phyloP scores from a whole-genome alignment of 2,329 filamentous ascomycete species.

The Knufia petricola region DNA sequence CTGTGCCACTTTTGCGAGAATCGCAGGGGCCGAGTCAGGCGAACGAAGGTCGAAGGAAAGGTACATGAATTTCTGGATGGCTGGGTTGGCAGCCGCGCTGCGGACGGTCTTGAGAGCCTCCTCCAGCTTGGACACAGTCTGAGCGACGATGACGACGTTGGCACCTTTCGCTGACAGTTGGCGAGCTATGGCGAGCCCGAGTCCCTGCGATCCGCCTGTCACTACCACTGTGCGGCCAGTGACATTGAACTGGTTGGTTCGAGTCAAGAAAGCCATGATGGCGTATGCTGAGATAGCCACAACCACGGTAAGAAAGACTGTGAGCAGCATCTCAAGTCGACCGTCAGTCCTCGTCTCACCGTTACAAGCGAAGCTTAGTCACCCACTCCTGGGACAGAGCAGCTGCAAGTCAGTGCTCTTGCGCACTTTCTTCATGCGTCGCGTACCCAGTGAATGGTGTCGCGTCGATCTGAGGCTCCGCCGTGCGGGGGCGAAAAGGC shows the following conservation, averaged over 20 bases:
- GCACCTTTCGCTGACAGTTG: conserved; percentile 75
- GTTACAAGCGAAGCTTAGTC: too few species aligned
- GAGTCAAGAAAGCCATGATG: conserved; percentile 29
- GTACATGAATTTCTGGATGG: conserved; percentile 67
- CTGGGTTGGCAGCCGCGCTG: conserved; percentile 48
- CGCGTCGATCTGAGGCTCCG: too few species aligned
- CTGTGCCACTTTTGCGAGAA: conserved; percentile 60
- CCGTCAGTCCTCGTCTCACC: not conserved
- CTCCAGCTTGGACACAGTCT: conserved; percentile 65
- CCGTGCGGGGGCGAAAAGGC: too few species aligned
- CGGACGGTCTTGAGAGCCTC: conserved; percentile 57
- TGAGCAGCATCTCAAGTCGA: conserved; percentile 8
- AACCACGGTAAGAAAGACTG: conserved; percentile 23
- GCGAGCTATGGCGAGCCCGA: conserved; percentile 68
- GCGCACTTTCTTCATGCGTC: too few species aligned
- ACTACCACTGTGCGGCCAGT: conserved; percentile 80
- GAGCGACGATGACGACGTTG: conserved; percentile 74
- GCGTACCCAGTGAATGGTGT: too few species aligned
- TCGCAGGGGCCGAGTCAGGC: conserved; percentile 56
- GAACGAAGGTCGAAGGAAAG: conserved; percentile 74
- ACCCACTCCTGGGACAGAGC: too few species aligned
- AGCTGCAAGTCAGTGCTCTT: too few species aligned
- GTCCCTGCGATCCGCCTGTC: conserved; percentile 86
- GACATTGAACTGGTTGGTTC: conserved; percentile 69
- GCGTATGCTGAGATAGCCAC: conserved; percentile 10